Base-by-base conservation (phyloP, 371 early-diverging fungal genomes). In the Mucor plumbeus region DNA sequence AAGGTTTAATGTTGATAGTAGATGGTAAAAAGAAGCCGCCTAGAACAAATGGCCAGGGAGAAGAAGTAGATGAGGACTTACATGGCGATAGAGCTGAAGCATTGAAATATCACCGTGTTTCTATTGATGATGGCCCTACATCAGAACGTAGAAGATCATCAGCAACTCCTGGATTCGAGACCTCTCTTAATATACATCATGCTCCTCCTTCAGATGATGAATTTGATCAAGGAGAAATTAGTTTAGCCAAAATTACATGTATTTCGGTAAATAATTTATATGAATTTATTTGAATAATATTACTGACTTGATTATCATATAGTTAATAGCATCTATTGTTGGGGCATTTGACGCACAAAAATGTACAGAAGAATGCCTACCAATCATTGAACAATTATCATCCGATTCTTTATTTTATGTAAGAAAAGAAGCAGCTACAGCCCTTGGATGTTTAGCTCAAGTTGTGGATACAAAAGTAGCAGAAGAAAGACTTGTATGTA, bases 381-480 rank as follows among this genome's bases (percentile, higher is more conserved):
- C 88, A 0, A 81, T 81, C 34, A 79, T 88, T 14, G 84, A 88
- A 47, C 70, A 74, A 39, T 66, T 88, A 58, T 68, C 84, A 8
- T 69, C 69, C 8, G 83, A 84, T 65, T 75, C 75, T 11, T 79
- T 85, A 67, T 88, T 86, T 63, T 86, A 85, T 48, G 87, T 86
- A 1, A 78, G 87, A 68, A 88, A 87, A 73, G 88, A 88, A 64
- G 85, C 85, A 14, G 88, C 85, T 5, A 73, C 79, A 15, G 87
- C 87, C 2, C 56, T 88, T 35, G 87, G 86, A 36, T 78, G 77
- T 35, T 63, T 86, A 8, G 81, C 83, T 9, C 68, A 70, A 11
- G 78, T 81, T 0, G 77, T 87, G 11, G 74, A 74, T 11, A 71
- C 69, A 35, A 62, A 78, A 10, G 74, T 84, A 7, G 82, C 79